A percentile compares a stretch with the other conserved stretches of the same genome.
These are phyloP conservation scores for Escallonia herrerae DNA, from an alignment of 129 eudicot species.

Conservation along the genomic window DNA sequence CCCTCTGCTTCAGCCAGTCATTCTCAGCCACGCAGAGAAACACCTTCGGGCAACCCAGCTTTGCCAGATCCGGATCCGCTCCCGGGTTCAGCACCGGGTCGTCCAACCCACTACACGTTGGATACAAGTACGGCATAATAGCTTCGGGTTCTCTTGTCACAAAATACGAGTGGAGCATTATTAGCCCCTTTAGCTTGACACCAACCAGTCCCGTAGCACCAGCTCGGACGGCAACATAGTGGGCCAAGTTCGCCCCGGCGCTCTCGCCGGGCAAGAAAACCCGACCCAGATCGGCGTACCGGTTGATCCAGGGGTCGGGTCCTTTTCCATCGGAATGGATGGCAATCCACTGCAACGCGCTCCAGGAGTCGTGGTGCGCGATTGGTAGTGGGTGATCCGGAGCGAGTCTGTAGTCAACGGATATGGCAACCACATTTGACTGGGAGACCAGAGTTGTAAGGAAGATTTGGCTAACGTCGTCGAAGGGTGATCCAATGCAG, in stretches of 20 bases:
- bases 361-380: constrained; percentile 45
- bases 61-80: constrained; percentile 31
- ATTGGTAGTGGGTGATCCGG: constrained; percentile 49
- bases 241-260: constrained; percentile 50
- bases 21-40: constrained; percentile 23
- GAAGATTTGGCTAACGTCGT: constrained; percentile 18
- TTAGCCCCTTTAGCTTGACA: constrained; percentile 21
- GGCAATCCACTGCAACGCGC: constrained; percentile 36
- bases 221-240: constrained; percentile 31
- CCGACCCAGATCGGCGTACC: constrained; percentile 29
- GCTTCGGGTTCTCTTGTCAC: constrained; percentile 22
- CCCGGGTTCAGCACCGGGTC: constrained; percentile 37
- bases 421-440: constrained; percentile 20
- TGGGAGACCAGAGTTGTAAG: constrained; percentile 24
- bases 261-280: constrained; percentile 41
- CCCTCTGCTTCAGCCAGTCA: constrained; percentile 25
- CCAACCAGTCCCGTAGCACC: constrained; percentile 6
- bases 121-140: constrained; percentile 22
- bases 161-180: constrained; percentile 38
- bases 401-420: constrained; percentile 42
- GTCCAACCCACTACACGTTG: constrained; percentile 23
- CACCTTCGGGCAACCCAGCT: constrained; percentile 23
- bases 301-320: constrained; percentile 39
- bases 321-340: constrained; percentile 28
- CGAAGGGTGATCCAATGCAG: constrained; percentile 38